phyloP scores from a whole-genome alignment of 1,284 basidiomycete species.

The Boletellus sp. region DNA sequence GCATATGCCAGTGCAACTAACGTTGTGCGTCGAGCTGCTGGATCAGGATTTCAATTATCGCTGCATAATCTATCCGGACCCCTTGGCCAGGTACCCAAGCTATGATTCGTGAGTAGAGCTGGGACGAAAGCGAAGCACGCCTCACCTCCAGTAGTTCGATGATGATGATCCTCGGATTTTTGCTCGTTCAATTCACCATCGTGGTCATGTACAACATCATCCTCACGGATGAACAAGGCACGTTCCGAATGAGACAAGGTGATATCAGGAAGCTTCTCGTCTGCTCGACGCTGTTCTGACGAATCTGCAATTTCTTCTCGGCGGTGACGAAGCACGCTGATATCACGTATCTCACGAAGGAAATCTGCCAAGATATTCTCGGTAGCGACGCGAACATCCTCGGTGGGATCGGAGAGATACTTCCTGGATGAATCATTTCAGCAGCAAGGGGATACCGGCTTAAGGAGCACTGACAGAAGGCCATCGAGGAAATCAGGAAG shows the following conservation, averaged over 20 bases:
- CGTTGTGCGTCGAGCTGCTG: constrained; percentile 84
- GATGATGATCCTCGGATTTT: constrained; percentile 51
- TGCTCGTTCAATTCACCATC: constrained; percentile 45
- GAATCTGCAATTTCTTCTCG: constrained; percentile 51
- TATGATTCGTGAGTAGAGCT: constrained; percentile 28
- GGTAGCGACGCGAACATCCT: constrained; percentile 90
- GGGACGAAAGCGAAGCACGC: constrained; percentile 8
- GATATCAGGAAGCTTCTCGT: constrained; percentile 47
- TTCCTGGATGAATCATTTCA: constrained; percentile 50
- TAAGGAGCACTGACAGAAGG: constrained; percentile 66
- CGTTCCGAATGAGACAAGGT: constrained; percentile 49
- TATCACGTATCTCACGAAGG: constrained; percentile 86
- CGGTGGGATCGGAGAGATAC: constrained; percentile 93
- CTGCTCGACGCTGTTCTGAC: constrained; percentile 42
- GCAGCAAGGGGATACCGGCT: constrained; percentile 9
- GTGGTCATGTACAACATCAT: constrained; percentile 42
- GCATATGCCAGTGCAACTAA: constrained; percentile 39
- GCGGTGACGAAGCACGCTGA: constrained; percentile 68
- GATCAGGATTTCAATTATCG: constrained; percentile 94
- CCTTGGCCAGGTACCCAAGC: constrained; percentile 93
- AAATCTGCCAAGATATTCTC: constrained; percentile 93
- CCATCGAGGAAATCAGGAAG: constrained; percentile 95
- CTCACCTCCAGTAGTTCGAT: constrained; percentile 64
- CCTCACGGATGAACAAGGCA: constrained; percentile 51
- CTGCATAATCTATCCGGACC: constrained; percentile 86